A percentile compares a stretch with the other conserved stretches of the same genome.
Evolutionary conservation across 2,329 filamentous ascomycete genomes (phyloP).

Genomic region (Daldinia sp.): DNA sequence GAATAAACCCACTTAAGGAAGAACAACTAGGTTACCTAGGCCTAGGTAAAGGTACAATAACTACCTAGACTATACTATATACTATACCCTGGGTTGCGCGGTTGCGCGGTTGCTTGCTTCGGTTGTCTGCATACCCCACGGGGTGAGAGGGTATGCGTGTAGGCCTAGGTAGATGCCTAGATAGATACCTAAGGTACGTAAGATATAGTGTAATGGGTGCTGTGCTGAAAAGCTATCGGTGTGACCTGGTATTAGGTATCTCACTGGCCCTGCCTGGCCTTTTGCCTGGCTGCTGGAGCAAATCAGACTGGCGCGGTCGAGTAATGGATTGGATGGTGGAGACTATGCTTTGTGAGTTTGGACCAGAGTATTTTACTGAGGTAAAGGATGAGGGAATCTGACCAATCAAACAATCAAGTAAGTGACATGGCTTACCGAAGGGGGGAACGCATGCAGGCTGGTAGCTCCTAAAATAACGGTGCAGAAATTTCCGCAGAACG

Average conservation of each 20-base stretch:
- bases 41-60: too few relatives aligned
- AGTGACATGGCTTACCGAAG: conserved; percentile 41
- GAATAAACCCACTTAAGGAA: background rate
- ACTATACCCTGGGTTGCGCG: too few relatives aligned
- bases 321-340: conserved; percentile 33
- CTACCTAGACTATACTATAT: background rate
- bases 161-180: background rate
- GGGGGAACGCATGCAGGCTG: conserved; percentile 39
- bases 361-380: conserved; percentile 33
- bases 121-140: conserved; percentile 22
- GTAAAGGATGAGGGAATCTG: conserved; percentile 24
- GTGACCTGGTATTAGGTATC: conserved; percentile 6
- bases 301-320: conserved; percentile 28
- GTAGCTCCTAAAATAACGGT: conserved; percentile 41
- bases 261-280: conserved; percentile 13
- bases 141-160: conserved; percentile 11
- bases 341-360: conserved; percentile 31
- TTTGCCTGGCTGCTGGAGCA: conserved; percentile 15
- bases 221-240: conserved; percentile 4
- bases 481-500: conserved; percentile 43
- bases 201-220: conserved; percentile 1
- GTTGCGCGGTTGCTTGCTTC: conserved; percentile 27
- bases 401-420: conserved; percentile 27
- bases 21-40: background rate
- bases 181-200: background rate